phyloP scores from a whole-genome alignment of 2,329 filamentous ascomycete genomes.

The Nigrospora oryzae region DNA sequence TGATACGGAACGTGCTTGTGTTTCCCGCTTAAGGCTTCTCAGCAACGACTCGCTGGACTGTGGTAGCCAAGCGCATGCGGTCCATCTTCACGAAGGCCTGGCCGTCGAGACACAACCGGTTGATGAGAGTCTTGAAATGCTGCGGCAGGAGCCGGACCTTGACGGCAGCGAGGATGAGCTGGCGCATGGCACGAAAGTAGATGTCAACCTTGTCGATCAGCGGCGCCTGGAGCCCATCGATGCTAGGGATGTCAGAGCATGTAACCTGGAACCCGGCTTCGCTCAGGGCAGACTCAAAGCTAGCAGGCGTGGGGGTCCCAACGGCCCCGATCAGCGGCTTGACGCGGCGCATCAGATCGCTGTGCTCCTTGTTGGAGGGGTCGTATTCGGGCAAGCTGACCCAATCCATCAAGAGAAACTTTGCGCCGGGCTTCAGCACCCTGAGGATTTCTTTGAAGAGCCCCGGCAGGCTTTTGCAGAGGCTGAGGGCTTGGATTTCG shows the following conservation, averaged over 20 bases:
- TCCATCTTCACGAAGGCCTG: constrained; percentile 49
- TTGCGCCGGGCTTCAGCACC: constrained; percentile 39
- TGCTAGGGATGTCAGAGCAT: constrained; percentile 41
- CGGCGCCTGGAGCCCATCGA: constrained; percentile 40
- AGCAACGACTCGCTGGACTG: constrained; percentile 43
- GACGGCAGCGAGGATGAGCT: constrained; percentile 38
- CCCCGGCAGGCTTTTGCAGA: constrained; percentile 36
- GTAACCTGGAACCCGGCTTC: constrained; percentile 38
- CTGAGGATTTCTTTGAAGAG: constrained; percentile 40
- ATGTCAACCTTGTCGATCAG: constrained; percentile 45
- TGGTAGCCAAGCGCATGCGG: constrained; percentile 39
- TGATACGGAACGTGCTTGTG: too few species aligned
- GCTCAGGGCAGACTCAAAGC: constrained; percentile 33
- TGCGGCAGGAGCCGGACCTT: constrained; percentile 35
- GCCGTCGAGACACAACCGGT: constrained; percentile 42
- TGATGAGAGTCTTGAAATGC: constrained; percentile 45
- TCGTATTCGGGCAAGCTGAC: constrained; percentile 42
- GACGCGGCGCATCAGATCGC: constrained; percentile 42
- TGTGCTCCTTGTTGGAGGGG: constrained; percentile 33
- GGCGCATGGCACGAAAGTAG: constrained; percentile 42
- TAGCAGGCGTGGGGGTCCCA: constrained; percentile 40
- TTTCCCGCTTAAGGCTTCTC: constrained; percentile 26
- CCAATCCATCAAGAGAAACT: constrained; percentile 43
- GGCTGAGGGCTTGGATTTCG: constrained; percentile 49
- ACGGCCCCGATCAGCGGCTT: constrained; percentile 48